These are phyloP conservation scores for Dacryopinax primogenitus DNA, from an alignment of 768 basidiomycete genomes.

Conservation along the genomic window DNA sequence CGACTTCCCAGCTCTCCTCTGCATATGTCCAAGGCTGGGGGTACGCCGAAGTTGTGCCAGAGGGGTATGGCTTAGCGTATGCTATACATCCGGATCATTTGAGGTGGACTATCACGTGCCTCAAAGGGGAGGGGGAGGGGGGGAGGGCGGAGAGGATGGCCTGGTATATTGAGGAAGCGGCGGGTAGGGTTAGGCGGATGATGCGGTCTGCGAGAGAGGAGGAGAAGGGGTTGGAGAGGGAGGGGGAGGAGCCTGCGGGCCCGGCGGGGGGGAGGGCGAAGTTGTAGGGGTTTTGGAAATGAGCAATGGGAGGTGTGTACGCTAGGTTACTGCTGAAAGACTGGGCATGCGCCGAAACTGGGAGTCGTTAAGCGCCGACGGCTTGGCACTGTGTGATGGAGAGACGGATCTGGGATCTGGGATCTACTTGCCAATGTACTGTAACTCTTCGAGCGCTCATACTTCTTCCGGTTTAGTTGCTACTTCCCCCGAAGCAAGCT, in stretches of 20 bases:
- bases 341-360: no score
- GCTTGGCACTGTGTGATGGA: no score
- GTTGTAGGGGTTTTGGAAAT: no score
- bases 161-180: slow-evolving; percentile 5
- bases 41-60: slow-evolving; percentile 88
- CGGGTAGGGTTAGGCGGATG: slow-evolving; percentile 36
- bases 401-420: no score
- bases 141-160: slow-evolving; percentile 11
- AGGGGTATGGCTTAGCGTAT: slow-evolving; percentile 87
- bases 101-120: slow-evolving; percentile 83
- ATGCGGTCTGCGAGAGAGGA: slow-evolving; percentile 48
- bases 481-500: not conserved
- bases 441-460: no score
- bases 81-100: slow-evolving; percentile 73
- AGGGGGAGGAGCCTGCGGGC: not conserved
- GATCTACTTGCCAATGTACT: not conserved
- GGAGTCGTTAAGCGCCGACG: no score
- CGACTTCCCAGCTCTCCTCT: slow-evolving; percentile 75
- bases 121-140: no score
- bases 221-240: slow-evolving; percentile 27
- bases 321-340: no score
- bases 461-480: no score
- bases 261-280: slow-evolving; percentile 19
- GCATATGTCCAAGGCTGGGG: slow-evolving; percentile 89
- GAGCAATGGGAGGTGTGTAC: no score